A percentile compares a stretch with the other conserved stretches of the same genome.
Evolutionary conservation across 2,329 filamentous ascomycete species (phyloP).

Genomic region (Grosmannia serpens): DNA sequence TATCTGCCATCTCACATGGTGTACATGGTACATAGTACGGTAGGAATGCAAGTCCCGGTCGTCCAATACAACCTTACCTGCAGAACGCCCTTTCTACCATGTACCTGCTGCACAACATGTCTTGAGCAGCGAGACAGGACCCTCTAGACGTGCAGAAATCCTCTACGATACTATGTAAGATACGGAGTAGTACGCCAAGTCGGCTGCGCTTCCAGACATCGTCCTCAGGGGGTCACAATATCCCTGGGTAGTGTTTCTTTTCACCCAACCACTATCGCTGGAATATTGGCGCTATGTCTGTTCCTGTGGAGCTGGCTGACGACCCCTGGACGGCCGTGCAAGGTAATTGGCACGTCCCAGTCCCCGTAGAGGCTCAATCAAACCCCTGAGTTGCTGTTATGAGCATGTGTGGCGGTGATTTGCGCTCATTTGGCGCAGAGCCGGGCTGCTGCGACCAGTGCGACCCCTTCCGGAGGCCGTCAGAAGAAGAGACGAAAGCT

Average conservation of each 20-base stretch:
- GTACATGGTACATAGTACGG: too few species aligned
- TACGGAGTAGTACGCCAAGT: background rate
- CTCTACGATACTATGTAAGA: too few species aligned
- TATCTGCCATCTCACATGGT: background rate
- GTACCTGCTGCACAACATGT: background rate
- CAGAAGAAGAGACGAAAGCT: background rate
- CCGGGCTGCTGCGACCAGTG: background rate
- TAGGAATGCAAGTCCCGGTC: background rate
- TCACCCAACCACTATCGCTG: background rate
- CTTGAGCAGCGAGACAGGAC: background rate
- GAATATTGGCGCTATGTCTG: background rate
- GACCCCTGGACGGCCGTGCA: background rate
- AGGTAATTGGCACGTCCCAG: background rate
- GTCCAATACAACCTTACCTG: too few species aligned
- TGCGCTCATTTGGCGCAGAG: background rate
- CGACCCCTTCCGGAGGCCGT: background rate
- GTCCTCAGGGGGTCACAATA: background rate
- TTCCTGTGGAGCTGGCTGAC: background rate
- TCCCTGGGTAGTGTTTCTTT: background rate
- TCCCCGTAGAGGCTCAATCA: conserved; percentile 1
- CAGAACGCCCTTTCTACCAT: too few species aligned
- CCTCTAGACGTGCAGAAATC: too few species aligned
- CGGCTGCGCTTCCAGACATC: background rate
- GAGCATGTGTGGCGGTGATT: background rate
- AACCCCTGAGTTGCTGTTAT: background rate